A percentile compares a stretch with the other conserved stretches of the same genome.
Evolutionary conservation across 148 eudicot species (phyloP).

Genomic region (Fagopyrum homotropicum): DNA sequence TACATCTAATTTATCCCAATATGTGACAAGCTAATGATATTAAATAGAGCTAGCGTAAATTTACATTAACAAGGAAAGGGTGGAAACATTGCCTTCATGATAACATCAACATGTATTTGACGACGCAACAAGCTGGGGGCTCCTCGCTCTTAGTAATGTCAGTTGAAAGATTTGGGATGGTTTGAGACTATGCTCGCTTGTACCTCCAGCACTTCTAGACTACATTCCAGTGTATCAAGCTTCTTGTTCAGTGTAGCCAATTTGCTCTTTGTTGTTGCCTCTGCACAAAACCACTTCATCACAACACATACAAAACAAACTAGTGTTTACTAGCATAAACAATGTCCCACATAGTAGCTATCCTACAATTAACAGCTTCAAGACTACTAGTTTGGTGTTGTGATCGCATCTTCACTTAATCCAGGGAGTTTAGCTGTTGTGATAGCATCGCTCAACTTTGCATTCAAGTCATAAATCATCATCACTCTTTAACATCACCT

Average conservation of each 20-base stretch:
- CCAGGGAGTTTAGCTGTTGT: background rate
- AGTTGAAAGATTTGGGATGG: constrained; percentile 68
- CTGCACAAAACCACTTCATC: constrained; percentile 25
- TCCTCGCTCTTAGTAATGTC: constrained; percentile 11
- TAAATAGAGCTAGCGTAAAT: background rate
- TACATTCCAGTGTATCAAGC: constrained; percentile 90
- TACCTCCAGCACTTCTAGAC: constrained; percentile 91
- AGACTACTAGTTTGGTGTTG: background rate
- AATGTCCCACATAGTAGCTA: background rate
- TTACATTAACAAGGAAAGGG: background rate
- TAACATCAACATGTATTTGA: background rate
- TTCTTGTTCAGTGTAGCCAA: constrained; percentile 82
- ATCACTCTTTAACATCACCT: no score
- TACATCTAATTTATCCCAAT: background rate
- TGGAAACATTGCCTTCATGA: background rate
- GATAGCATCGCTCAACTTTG: background rate
- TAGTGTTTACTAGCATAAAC: background rate
- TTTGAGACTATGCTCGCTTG: constrained; percentile 88
- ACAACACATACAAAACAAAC: background rate
- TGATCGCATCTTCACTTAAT: background rate
- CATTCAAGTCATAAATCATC: no score
- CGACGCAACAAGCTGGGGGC: background rate
- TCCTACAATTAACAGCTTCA: background rate
- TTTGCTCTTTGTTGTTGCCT: constrained; percentile 95
- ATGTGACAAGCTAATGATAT: background rate